Conservation (phyloP, 345 rosid genomes). For the Brassica cretica region DNA sequence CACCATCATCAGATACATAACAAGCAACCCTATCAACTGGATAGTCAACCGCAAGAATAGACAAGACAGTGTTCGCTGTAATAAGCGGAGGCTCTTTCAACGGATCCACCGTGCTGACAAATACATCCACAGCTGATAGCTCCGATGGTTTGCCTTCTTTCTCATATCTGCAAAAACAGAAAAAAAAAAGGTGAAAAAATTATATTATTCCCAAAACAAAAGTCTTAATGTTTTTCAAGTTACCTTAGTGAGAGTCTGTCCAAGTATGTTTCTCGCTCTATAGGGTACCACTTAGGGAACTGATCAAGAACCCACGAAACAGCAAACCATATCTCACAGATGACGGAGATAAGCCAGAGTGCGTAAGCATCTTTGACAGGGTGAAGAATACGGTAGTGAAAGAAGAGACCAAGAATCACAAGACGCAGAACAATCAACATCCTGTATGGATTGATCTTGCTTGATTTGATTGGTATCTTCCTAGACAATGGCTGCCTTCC, state of each 20-base stretch:
- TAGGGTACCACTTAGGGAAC: slow-evolving; percentile 97
- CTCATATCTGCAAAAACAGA: slow-evolving; percentile 68
- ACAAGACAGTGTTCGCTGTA: slow-evolving; percentile 96
- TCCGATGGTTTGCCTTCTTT: slow-evolving; percentile 94
- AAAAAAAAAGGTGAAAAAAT: background rate
- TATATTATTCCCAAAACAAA: background rate
- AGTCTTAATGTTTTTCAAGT: background rate
- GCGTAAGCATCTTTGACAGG: slow-evolving; percentile 90
- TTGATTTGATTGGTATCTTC: slow-evolving; percentile 87
- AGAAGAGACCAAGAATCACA: slow-evolving; percentile 82
- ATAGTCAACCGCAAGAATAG: slow-evolving; percentile 97
- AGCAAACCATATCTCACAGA: slow-evolving; percentile 98
- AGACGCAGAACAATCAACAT: slow-evolving; percentile 82
- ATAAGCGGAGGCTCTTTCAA: slow-evolving; percentile 97
- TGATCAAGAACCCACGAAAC: slow-evolving; percentile 99
- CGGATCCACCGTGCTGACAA: slow-evolving; percentile 98
- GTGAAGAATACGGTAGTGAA: slow-evolving; percentile 91
- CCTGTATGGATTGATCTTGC: slow-evolving; percentile 97
- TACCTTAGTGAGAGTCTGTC: slow-evolving; percentile 95
- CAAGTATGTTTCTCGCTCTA: slow-evolving; percentile 86
- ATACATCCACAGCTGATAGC: slow-evolving; percentile 73
- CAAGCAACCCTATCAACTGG: slow-evolving; percentile 93
- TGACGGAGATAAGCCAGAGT: slow-evolving; percentile 94
- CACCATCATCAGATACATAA: slow-evolving; percentile 99
- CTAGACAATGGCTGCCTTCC: slow-evolving; percentile 99